Evolutionary conservation across 164 flowering plant species (phyloP), one percentile per base, ranked within the genome.

Genomic region (Cinnamomum chago): DNA sequence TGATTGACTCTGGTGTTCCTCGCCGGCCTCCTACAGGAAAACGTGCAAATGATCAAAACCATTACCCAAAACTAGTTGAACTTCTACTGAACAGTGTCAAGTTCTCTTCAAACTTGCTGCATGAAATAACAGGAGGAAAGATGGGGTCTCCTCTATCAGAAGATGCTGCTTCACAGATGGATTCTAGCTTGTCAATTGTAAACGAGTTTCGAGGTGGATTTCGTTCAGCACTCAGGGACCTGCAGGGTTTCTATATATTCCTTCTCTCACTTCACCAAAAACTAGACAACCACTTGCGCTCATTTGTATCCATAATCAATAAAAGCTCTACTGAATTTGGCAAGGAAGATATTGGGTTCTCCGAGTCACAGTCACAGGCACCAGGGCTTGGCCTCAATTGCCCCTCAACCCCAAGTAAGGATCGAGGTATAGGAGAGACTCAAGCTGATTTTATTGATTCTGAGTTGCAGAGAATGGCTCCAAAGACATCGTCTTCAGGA

Each of bases 11-110:
- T 62, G 93, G 94, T 76, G 91, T 95, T 69, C 98, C 99, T 82
- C 98, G 99, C 35, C 86, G 98, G 27, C 99, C 99, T 77, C 99
- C 99, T 64, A 97, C 91, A 35, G 98, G 97, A 52, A 95, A 95
- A 82, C 99, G 98, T 73, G 83, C 88, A 77, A 92, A 88, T 79
- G 99, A 95, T 84, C 99, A 92, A n/a, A 84, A 77, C 71, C 85
- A 76, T 76, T 95, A 93, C 80, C 99, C 99, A 9, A 91, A 88
- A 82, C 77, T 95, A 69, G 95, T 93, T 77, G 98, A 95, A 85
- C 90, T 95, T 62, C 93, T 95, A 64, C 86, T 93, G 27, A 93
- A 95, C 79, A 87, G 93, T 82, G 76, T 81, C 5, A 88, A 84
- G 67, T 95, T 86, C 75, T 85, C 97, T 51, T 87, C 93, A 33